Base-by-base conservation (phyloP, 2,329 filamentous ascomycete genomes). In the Pseudopithomyces chartarum region DNA sequence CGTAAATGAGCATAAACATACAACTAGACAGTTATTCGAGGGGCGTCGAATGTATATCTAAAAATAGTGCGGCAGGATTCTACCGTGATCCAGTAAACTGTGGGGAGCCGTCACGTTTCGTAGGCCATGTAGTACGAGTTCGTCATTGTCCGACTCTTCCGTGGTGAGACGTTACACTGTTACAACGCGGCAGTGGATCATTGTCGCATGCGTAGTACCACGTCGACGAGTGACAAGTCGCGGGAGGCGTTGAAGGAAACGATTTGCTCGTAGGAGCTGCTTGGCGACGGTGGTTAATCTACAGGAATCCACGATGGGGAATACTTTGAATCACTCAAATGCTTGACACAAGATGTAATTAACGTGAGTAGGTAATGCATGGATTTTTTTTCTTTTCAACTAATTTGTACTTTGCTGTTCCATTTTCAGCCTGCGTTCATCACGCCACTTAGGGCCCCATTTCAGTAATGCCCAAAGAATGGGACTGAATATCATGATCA, bases 381-480 rank as follows among this genome's bases (percentile, higher is more conserved):
- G 42, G 6, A 40, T 10, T 47, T 42, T 13, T 8, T 29, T 29
- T 29, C 34, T 13, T 8, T 29, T 29, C 8, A 29, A 29, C 26
- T 29, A 29, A 29, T 29, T 29, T 29, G 26, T 36, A 7, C 17
- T 29, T n/a, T 34, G 36, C 23, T 12, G n/a, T 52, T 63, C 56
- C 36, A 58, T 53, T 23, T 54, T 60, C 26, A 72, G 33, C 36
- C 74, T 70, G 47, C 78, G 71, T 55, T 73, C 69, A 56, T 80
- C 77, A 36, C 80, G 70, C 80, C 80, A 82, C 38, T 60, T 54
- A 1, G 78, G 78, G 0, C 80, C 80, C 56, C 70, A 75, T 38
- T 63, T 68, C 39, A 78, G 67, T 49, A 80, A 63, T 2, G 79
- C 67, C 62, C 72, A 73, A 38, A 81, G 62, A 11, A 81, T 70